Percentiles rank a stretch among this genome's conserved stretches.
Evolutionary conservation across 495 filamentous ascomycete species (phyloP).

Genomic region (Tuber borchii): DNA sequence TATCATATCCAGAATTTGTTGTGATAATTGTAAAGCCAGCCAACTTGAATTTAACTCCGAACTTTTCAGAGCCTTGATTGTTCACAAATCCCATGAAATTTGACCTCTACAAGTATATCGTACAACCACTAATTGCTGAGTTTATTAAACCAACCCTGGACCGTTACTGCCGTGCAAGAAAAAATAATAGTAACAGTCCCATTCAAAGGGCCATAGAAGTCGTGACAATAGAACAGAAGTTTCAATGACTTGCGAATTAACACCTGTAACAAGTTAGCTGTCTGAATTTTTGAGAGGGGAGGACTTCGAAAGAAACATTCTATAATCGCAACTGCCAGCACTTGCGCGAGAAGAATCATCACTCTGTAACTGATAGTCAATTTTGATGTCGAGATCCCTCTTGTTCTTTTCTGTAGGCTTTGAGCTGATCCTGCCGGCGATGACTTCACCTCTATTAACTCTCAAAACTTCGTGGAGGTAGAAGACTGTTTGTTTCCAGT

Average conservation of each 20-base stretch:
- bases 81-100: slow-evolving; percentile 1
- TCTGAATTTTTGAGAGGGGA: not conserved
- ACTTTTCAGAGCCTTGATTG: not conserved
- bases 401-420: slow-evolving; percentile 89
- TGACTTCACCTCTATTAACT: slow-evolving; percentile 67
- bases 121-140: not conserved
- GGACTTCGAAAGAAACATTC: slow-evolving; percentile 60
- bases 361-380: slow-evolving; percentile 74
- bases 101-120: not conserved
- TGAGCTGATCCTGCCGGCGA: slow-evolving; percentile 66
- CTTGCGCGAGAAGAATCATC: slow-evolving; percentile 61
- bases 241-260: not conserved
- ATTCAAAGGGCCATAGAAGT: not conserved
- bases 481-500: slow-evolving; percentile 95
- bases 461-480: slow-evolving; percentile 79
- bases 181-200: not conserved
- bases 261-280: not conserved
- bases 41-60: not conserved
- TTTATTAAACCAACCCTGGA: not conserved
- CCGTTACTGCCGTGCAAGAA: not conserved
- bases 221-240: not conserved
- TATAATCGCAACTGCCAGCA: slow-evolving; percentile 70
- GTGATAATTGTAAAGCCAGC: not conserved
- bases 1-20: not conserved
- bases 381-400: slow-evolving; percentile 85